A percentile compares a stretch with the other conserved stretches of the same genome.
phyloP scores from a whole-genome alignment of 345 rosid species.

The Dovyalis caffra region DNA sequence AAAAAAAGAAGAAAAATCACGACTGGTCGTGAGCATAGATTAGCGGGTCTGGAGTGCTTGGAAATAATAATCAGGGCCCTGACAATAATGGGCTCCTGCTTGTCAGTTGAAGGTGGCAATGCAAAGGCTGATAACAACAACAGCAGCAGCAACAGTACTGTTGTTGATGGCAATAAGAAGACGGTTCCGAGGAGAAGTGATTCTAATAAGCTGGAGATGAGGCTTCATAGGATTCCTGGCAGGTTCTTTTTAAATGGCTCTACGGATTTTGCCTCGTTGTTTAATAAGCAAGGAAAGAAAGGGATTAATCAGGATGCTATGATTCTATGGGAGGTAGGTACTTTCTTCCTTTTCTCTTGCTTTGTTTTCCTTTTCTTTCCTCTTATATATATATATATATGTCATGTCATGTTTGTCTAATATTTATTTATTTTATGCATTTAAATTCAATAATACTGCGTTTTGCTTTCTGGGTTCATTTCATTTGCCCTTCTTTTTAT shows the following conservation, averaged over 20 bases:
- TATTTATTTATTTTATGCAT: too few relatives aligned
- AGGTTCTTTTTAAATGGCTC: background rate
- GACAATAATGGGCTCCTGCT: background rate
- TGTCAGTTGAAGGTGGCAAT: background rate
- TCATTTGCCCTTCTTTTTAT: too few relatives aligned
- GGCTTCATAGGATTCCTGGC: conserved; percentile 1
- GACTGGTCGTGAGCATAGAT: too few relatives aligned
- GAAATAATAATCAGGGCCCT: background rate
- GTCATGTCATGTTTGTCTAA: background rate
- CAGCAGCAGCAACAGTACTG: too few relatives aligned
- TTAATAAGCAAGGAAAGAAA: conserved; percentile 16
- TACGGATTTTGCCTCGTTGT: background rate
- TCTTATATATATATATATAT: too few relatives aligned
- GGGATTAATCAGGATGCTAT: conserved; percentile 21
- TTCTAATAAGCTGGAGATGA: background rate
- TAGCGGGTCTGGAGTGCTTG: background rate
- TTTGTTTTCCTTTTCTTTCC: too few relatives aligned
- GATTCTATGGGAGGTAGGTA: conserved; percentile 11
- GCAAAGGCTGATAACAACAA: too few relatives aligned
- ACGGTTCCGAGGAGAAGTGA: background rate
- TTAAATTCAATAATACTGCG: too few relatives aligned
- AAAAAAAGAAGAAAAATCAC: too few relatives aligned
- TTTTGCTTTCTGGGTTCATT: too few relatives aligned
- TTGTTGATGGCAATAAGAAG: too few relatives aligned
- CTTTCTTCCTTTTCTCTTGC: background rate